phyloP scores from a whole-genome alignment of 208 protist genomes.

The Crithidia mellificae region DNA sequence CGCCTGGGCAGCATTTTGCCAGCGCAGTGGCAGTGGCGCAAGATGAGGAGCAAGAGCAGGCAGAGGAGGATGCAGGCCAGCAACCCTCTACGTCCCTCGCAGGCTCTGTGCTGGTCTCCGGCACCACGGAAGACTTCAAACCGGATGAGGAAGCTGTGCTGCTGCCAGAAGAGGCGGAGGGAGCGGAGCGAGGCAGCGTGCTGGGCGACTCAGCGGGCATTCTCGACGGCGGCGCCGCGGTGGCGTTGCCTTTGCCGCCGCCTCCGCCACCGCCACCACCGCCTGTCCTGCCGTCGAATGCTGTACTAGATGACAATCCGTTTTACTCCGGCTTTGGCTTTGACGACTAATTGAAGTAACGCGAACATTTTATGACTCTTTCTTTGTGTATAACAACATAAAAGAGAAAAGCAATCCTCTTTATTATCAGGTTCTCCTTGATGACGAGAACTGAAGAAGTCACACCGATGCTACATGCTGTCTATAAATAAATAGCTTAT shows the following conservation, averaged over 20 bases:
- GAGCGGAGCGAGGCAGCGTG: neutral
- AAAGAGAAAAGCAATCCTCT: no score
- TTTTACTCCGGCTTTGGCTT: constrained; percentile 42
- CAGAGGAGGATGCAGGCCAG: no score
- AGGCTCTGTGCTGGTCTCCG: neutral
- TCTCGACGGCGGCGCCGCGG: neutral
- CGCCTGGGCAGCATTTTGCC: neutral
- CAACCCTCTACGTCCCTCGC: no score
- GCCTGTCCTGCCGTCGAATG: constrained; percentile 3
- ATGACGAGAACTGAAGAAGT: no score
- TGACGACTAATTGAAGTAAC: neutral
- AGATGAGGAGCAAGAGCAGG: constrained; percentile 1
- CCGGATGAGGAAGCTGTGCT: neutral
- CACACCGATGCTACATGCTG: no score
- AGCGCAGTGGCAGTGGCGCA: neutral
- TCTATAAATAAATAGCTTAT: no score
- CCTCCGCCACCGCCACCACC: neutral
- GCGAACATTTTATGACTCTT: no score
- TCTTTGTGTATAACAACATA: neutral
- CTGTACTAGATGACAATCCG: constrained; percentile 31
- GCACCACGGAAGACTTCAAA: neutral
- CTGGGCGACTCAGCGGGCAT: neutral
- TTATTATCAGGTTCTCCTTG: no score
- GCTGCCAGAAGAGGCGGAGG: neutral
- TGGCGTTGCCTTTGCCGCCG: neutral